Conservation (phyloP, 495 filamentous ascomycete species). For the Aspergillus coremiiformis region DNA sequence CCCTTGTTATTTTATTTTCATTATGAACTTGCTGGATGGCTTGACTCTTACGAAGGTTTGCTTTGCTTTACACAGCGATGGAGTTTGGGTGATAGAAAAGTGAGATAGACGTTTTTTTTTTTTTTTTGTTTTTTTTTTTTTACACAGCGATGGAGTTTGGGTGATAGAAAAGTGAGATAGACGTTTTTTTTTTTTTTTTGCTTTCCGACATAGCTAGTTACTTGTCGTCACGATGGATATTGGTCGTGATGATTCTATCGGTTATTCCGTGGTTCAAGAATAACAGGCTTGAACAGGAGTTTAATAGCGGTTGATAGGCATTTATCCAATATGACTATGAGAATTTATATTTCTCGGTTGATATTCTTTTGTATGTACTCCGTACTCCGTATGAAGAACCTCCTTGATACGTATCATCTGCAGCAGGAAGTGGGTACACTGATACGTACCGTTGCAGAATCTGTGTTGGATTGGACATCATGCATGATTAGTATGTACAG, state of each 20-base stretch:
- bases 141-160: constrained; percentile 7
- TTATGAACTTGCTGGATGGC: background rate
- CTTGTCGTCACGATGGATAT: background rate
- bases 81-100: constrained; percentile 6
- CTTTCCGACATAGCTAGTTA: background rate
- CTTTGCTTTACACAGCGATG: constrained; percentile 3
- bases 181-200: background rate
- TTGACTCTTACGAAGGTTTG: background rate
- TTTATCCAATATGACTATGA: background rate
- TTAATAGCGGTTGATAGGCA: background rate
- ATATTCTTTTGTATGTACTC: background rate
- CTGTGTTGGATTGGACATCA: background rate
- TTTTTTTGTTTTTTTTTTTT: background rate
- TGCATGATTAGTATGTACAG: too few relatives aligned
- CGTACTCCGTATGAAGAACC: background rate
- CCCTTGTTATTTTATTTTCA: background rate
- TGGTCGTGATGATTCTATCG: background rate
- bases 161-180: constrained; percentile 6
- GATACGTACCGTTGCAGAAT: background rate
- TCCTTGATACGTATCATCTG: background rate
- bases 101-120: constrained; percentile 4
- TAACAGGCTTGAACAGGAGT: background rate
- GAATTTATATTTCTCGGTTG: background rate
- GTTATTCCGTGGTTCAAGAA: background rate
- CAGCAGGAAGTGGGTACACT: background rate